Evolutionary conservation across 2,329 filamentous ascomycete genomes (phyloP).

Genomic region (Juglanconis sp.): DNA sequence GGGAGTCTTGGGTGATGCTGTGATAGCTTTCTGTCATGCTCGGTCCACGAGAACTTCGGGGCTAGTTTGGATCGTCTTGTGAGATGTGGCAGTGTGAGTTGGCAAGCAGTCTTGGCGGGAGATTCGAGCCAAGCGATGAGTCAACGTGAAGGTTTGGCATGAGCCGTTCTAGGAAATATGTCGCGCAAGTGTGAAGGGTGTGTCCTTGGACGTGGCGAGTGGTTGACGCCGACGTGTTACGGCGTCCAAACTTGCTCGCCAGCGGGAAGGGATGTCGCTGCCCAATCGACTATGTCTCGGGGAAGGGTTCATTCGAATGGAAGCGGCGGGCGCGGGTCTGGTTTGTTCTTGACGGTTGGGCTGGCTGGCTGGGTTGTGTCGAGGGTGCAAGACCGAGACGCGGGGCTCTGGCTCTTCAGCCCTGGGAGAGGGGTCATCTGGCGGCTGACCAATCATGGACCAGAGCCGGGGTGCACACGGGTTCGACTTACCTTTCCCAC

Average conservation of each 20-base stretch:
- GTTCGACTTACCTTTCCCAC: conserved; percentile 6
- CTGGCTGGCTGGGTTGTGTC: neutral
- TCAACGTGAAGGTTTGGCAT: neutral
- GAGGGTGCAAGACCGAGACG: neutral
- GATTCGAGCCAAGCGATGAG: neutral
- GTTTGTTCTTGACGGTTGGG: too few relatives aligned
- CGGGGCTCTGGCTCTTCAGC: neutral
- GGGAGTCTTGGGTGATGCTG: too few relatives aligned
- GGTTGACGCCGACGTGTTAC: neutral
- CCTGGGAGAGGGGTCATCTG: neutral
- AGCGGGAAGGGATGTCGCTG: neutral
- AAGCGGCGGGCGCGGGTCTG: too few relatives aligned
- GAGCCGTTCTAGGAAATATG: neutral
- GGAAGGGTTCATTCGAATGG: too few relatives aligned
- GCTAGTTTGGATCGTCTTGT: neutral
- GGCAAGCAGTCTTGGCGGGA: neutral
- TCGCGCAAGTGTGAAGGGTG: neutral
- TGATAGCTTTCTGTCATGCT: neutral
- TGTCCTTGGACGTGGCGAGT: neutral
- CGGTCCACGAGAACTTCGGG: neutral
- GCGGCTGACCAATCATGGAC: neutral
- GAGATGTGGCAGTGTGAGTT: neutral
- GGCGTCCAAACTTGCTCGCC: neutral
- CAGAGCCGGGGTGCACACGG: neutral
- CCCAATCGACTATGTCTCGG: neutral